phyloP scores from a whole-genome alignment of 352 stramenopile species.

The Pythium coloratum region DNA sequence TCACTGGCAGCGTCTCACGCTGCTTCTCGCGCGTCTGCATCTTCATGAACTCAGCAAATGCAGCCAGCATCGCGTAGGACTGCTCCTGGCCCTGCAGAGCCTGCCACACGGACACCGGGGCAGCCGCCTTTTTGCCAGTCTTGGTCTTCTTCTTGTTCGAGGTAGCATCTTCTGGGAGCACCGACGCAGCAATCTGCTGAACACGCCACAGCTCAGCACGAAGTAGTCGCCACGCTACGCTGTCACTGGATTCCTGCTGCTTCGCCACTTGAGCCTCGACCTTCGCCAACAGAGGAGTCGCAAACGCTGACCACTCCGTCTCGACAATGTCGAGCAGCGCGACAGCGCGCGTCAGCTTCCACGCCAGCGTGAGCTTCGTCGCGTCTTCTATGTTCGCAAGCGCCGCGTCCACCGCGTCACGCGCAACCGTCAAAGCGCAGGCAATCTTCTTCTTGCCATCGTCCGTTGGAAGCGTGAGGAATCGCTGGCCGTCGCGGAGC shows the following conservation, averaged over 20 bases:
- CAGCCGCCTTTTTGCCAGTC: not conserved
- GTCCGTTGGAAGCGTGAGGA: constrained; percentile 24
- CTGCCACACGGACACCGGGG: constrained; percentile 23
- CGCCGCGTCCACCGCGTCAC: not conserved
- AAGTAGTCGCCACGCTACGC: constrained; percentile 26
- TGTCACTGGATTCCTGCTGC: constrained; percentile 5
- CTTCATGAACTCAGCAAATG: constrained; percentile 58
- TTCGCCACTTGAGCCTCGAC: constrained; percentile 32
- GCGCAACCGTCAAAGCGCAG: constrained; percentile 6
- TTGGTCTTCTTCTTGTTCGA: constrained; percentile 22
- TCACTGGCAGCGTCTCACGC: constrained; percentile 40
- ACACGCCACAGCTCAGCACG: constrained; percentile 74
- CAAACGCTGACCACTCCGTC: constrained; percentile 44
- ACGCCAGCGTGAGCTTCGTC: constrained; percentile 46
- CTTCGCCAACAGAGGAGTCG: constrained; percentile 37
- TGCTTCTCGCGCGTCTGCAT: constrained; percentile 56
- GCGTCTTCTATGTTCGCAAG: constrained; percentile 15
- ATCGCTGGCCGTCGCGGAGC: constrained; percentile 39
- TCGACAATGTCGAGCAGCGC: constrained; percentile 46
- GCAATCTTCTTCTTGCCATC: not conserved
- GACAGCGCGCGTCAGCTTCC: constrained; percentile 69
- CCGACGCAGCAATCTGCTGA: constrained; percentile 45
- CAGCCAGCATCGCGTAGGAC: constrained; percentile 64
- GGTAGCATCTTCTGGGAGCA: constrained; percentile 29
- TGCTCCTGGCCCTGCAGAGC: constrained; percentile 41